phyloP scores from a whole-genome alignment of 106 monocot genomes.

The Apostasia ramifera region DNA sequence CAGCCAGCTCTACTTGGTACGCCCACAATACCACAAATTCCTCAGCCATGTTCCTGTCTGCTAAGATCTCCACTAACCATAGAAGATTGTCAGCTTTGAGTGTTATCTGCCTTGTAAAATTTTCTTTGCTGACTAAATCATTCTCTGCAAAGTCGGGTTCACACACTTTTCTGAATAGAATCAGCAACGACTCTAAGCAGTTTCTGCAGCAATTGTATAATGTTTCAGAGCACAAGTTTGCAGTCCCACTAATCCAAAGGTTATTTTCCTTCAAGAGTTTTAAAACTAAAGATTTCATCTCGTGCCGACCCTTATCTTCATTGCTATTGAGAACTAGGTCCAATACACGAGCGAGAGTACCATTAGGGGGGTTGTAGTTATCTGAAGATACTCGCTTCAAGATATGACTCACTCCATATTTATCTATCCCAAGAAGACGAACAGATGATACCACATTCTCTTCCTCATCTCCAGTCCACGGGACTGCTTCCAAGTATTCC shows the following conservation, averaged over 20 bases:
- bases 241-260: slow-evolving; percentile 34
- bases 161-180: slow-evolving; percentile 55
- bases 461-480: slow-evolving; percentile 97
- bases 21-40: slow-evolving; percentile 72
- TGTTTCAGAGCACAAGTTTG: slow-evolving; percentile 56
- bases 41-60: slow-evolving; percentile 63
- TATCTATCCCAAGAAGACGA: slow-evolving; percentile 41
- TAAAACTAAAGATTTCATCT: slow-evolving; percentile 84
- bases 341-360: slow-evolving; percentile 70
- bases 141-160: slow-evolving; percentile 37
- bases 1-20: slow-evolving; percentile 53
- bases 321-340: slow-evolving; percentile 87
- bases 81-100: slow-evolving; percentile 80
- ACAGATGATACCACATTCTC: slow-evolving; percentile 72
- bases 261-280: slow-evolving; percentile 89
- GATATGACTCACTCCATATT: slow-evolving; percentile 55
- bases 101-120: slow-evolving; percentile 43
- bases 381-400: slow-evolving; percentile 83
- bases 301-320: slow-evolving; percentile 76
- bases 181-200: slow-evolving; percentile 57
- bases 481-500: slow-evolving; percentile 91
- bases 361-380: slow-evolving; percentile 51
- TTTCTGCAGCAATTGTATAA: slow-evolving; percentile 62
- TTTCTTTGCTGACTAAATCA: slow-evolving; percentile 41
- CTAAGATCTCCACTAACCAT: slow-evolving; percentile 85